phyloP scores from a whole-genome alignment of 345 rosid genomes.

The Brassica juncea region DNA sequence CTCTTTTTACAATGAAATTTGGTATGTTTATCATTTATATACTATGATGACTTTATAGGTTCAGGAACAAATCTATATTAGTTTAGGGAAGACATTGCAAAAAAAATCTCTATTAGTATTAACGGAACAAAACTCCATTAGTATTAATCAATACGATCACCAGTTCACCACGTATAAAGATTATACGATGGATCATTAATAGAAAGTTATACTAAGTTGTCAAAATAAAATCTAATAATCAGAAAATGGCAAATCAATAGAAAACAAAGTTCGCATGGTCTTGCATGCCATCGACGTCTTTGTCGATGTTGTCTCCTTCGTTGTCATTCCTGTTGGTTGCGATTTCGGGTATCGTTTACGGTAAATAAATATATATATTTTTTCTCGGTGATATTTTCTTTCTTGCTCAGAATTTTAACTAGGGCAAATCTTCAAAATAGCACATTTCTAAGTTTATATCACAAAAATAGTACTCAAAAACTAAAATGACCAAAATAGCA shows the following conservation, averaged over 20 bases:
- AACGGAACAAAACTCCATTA: background rate
- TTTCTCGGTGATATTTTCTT: too few relatives aligned
- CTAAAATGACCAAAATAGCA: too few relatives aligned
- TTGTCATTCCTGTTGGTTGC: background rate
- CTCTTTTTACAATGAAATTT: background rate
- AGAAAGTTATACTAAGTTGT: background rate
- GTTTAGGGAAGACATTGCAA: background rate
- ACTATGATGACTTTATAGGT: background rate
- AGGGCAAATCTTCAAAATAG: too few relatives aligned
- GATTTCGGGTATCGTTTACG: background rate
- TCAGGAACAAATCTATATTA: background rate
- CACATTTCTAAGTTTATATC: too few relatives aligned
- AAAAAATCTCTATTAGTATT: too few relatives aligned
- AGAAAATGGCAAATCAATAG: background rate
- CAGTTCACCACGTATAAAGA: background rate
- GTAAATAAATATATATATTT: background rate
- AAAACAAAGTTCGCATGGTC: background rate
- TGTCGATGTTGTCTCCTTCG: background rate
- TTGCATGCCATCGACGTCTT: background rate
- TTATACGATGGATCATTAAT: background rate
- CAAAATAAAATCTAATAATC: background rate
- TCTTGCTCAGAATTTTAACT: too few relatives aligned
- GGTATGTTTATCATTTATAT: background rate
- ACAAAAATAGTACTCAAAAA: too few relatives aligned
- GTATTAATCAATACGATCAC: background rate